phyloP scores from a whole-genome alignment of 805 yeast species.

The Novakomyces olei region DNA sequence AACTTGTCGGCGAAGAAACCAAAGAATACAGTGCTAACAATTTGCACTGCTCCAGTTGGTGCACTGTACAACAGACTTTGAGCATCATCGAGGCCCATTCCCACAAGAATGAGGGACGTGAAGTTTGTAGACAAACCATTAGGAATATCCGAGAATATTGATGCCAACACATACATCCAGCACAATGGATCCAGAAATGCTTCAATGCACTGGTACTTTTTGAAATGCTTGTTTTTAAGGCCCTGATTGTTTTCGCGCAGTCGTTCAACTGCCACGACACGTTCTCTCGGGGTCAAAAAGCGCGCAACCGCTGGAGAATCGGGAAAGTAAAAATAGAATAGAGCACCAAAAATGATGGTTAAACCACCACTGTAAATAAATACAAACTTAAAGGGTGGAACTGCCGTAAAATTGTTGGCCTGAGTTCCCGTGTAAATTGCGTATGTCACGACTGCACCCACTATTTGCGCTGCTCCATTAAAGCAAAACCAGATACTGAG shows the following conservation, averaged over 20 bases:
- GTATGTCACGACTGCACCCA: conserved; percentile 29
- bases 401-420: conserved; percentile 13
- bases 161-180: conserved; percentile 22
- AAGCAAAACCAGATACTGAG: conserved; percentile 19
- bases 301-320: conserved; percentile 25
- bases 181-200: conserved; percentile 25
- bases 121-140: conserved; percentile 20
- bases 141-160: conserved; percentile 20
- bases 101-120: conserved; percentile 14
- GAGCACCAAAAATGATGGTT: conserved; percentile 26
- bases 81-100: conserved; percentile 15
- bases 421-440: conserved; percentile 21
- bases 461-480: conserved; percentile 20
- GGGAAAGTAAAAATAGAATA: conserved; percentile 27
- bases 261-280: conserved; percentile 23
- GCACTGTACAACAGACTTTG: conserved; percentile 17
- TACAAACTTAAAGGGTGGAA: conserved; percentile 29
- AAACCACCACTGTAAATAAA: conserved; percentile 33
- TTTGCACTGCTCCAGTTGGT: conserved; percentile 17
- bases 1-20: conserved; percentile 12
- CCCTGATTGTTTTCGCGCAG: conserved; percentile 30
- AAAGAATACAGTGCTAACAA: conserved; percentile 12
- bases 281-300: conserved; percentile 23
- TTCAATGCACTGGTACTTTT: conserved; percentile 26
- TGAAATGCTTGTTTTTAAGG: conserved; percentile 29